phyloP scores from a whole-genome alignment of 768 basidiomycete genomes.

The Tricholomella constricta region DNA sequence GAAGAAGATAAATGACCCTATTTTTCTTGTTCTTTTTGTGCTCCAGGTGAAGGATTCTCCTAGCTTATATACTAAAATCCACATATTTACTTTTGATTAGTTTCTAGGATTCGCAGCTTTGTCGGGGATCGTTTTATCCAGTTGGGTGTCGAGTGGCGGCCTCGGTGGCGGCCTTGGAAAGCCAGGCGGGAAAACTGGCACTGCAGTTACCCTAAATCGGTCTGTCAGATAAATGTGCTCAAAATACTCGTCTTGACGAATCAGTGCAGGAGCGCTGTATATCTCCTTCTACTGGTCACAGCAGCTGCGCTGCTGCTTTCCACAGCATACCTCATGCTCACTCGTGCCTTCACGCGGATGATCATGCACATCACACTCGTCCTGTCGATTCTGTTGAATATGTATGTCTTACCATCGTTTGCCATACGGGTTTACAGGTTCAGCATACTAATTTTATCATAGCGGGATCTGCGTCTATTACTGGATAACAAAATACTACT shows the following conservation, averaged over 20 bases:
- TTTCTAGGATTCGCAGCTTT: constrained; percentile 68
- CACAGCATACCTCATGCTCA: constrained; percentile 64
- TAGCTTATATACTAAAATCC: not conserved
- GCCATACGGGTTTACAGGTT: not conserved
- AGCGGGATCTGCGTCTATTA: constrained; percentile 78
- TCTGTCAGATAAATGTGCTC: constrained; percentile 28
- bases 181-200: constrained; percentile 58
- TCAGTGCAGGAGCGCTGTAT: constrained; percentile 62
- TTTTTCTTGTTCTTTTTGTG: constrained; percentile 73
- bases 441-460: constrained; percentile 12
- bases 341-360: constrained; percentile 67
- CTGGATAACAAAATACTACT: constrained; percentile 71
- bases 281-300: constrained; percentile 74
- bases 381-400: constrained; percentile 61
- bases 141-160: constrained; percentile 66
- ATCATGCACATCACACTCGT: constrained; percentile 81
- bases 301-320: constrained; percentile 70
- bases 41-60: constrained; percentile 46
- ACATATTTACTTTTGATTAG: constrained; percentile 32
- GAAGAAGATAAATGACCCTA: constrained; percentile 70
- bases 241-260: not conserved
- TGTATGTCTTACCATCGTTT: too few species aligned
- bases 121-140: constrained; percentile 62
- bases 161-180: constrained; percentile 73
- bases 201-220: constrained; percentile 65